These are phyloP conservation scores for Pseudopithomyces maydicus DNA, from an alignment of 2,329 filamentous ascomycete genomes.

Conservation along the genomic window DNA sequence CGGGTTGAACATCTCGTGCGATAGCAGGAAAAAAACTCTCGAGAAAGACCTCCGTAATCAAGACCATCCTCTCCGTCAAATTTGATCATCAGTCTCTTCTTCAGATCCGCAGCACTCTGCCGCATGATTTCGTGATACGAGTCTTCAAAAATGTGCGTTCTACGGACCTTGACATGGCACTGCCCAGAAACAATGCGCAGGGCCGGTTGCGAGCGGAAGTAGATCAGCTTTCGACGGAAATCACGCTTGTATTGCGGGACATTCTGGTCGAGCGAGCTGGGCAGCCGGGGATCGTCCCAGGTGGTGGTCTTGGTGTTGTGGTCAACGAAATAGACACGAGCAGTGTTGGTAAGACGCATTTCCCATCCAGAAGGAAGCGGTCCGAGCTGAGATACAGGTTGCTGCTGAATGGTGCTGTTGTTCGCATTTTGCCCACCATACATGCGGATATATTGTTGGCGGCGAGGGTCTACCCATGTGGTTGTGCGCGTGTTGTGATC, in stretches of 20 bases:
- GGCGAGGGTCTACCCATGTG: constrained; percentile 95
- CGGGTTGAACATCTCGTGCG: constrained; percentile 99
- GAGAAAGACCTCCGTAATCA: constrained; percentile 95
- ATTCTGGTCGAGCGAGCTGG: constrained; percentile 95
- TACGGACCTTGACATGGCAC: constrained; percentile 96
- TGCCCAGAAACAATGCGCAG: constrained; percentile 94
- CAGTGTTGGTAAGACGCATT: constrained; percentile 98
- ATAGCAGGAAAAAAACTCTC: constrained; percentile 97
- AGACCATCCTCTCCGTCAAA: constrained; percentile 98
- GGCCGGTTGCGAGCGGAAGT: constrained; percentile 97
- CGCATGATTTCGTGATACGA: constrained; percentile 98
- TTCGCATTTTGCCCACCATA: constrained; percentile 82
- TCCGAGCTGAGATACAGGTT: constrained; percentile 94
- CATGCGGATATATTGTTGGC: constrained; percentile 98
- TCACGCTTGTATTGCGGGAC: constrained; percentile 99
- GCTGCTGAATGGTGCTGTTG: constrained; percentile 89
- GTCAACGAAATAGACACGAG: constrained; percentile 97
- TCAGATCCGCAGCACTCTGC: constrained; percentile 91
- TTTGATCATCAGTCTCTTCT: constrained; percentile 99
- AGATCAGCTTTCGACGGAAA: constrained; percentile 96
- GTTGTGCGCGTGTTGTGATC: constrained; percentile 98
- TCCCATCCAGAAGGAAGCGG: constrained; percentile 97
- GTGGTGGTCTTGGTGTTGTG: constrained; percentile 99
- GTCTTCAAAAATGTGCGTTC: constrained; percentile 97
- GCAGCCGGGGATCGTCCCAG: constrained; percentile 95